phyloP scores from a whole-genome alignment of 139 green algal genomes.

The Chlamydomonas sphaeroides region DNA sequence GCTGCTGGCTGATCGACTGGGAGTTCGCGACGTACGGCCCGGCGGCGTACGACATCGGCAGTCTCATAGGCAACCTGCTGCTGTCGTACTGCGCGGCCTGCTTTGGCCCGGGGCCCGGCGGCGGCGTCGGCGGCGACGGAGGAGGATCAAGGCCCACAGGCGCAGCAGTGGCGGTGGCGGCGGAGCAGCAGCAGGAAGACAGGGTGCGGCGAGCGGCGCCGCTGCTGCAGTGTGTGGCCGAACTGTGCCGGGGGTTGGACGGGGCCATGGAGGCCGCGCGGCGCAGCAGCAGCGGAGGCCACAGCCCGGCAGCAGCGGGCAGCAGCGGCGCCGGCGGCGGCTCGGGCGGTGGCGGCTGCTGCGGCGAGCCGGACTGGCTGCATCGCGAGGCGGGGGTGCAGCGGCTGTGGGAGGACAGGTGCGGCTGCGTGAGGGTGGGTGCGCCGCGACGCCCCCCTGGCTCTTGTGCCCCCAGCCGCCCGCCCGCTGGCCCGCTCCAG shows the following conservation, averaged over 20 bases:
- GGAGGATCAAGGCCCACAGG: too few relatives aligned
- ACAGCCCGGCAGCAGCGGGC: too few relatives aligned
- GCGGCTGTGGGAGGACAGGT: slow-evolving; percentile 39
- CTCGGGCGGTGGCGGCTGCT: neutral
- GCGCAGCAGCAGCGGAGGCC: too few relatives aligned
- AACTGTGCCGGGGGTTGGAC: slow-evolving; percentile 10
- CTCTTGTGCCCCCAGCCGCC: too few relatives aligned
- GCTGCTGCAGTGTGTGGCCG: slow-evolving; percentile 15
- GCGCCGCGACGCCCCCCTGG: too few relatives aligned
- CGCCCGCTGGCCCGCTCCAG: too few relatives aligned
- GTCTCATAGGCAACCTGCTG: slow-evolving; percentile 54
- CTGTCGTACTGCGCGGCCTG: slow-evolving; percentile 36
- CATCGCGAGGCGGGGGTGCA: neutral
- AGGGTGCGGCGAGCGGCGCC: neutral
- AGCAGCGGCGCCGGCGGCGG: neutral
- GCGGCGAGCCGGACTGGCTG: neutral
- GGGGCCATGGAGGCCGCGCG: neutral
- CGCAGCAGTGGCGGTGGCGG: neutral
- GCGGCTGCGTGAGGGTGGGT: neutral
- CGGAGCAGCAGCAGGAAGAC: neutral
- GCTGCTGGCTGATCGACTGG: slow-evolving; percentile 55
- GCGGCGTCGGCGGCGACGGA: neutral
- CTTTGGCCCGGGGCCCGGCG: neutral
- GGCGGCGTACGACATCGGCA: slow-evolving; percentile 56
- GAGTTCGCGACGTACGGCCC: slow-evolving; percentile 64